Evolutionary conservation across 2,329 filamentous ascomycete genomes (phyloP), one percentile per base, ranked within the genome.

Genomic region (Mycosphaerella arachidis): DNA sequence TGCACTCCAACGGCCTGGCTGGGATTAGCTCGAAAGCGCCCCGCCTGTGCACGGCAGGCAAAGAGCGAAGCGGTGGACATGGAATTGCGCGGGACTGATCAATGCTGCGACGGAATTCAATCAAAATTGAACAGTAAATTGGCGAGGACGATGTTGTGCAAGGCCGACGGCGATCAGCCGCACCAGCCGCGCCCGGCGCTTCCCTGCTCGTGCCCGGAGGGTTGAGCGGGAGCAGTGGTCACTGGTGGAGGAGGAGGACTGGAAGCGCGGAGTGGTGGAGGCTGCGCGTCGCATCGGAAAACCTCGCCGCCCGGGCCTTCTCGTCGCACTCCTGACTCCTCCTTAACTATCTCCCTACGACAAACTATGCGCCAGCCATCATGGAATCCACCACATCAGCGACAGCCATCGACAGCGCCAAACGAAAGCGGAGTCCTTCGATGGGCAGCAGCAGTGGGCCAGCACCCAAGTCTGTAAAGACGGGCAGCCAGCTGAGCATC

Each of bases 401-500:
- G 30, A 30, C 35, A 10, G 50, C 53, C 66, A 33, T 72, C 76
- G 62, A 24, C 24, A 24, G 24, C 24, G 24, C 24, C 24, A 81
- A 81, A 74, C 76, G 79, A 65, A 81, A 81, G 67, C 72, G 79
- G 55, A 79, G 76, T 65, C 74, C 73, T 16, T 69, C 70, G 35
- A 57, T 59, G 48, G 66, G 70, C 56, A 37, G 27, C 35, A 31
- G 10, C 50, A 20, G 10, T n/a, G 60, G 57, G 13, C 60, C 64
- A n/a, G 51, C 63, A 46, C 59, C 64, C 12, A 67, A 67, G 53
- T 48, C 65, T 20, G 73, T 80, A 67, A 86, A 85, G 72, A 68
- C 59, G 50, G 79, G 78, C 70, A 83, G 83, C 71, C 84, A 86
- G 68, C 77, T 87, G 48, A 84, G 86, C 72, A 87, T 87, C 76